Evolutionary conservation across 2,329 filamentous ascomycete species (phyloP).

Genomic region (Paraconiothyrium brasiliense): DNA sequence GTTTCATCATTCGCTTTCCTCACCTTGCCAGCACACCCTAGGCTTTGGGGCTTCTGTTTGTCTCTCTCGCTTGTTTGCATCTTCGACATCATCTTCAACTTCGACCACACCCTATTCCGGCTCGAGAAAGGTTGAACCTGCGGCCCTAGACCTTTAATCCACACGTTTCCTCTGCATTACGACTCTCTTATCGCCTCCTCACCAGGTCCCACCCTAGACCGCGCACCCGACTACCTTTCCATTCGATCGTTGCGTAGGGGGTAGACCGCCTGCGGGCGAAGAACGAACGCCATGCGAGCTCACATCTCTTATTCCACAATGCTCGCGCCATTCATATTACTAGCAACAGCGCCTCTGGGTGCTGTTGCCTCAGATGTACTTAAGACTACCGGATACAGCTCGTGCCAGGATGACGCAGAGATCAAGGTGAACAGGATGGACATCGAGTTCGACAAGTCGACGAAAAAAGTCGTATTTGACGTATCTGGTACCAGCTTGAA

Average conservation of each 20-base stretch:
- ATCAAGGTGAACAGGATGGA: constrained; percentile 79
- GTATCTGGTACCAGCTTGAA: constrained; percentile 78
- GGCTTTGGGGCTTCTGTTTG: constrained; percentile 22
- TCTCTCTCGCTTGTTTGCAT: constrained; percentile 25
- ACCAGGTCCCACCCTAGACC: neutral
- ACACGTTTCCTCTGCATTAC: constrained; percentile 24
- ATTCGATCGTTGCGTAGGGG: constrained; percentile 15
- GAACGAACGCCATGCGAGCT: constrained; percentile 39
- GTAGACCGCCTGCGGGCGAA: constrained; percentile 43
- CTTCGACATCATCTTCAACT: constrained; percentile 19
- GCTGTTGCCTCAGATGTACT: constrained; percentile 76
- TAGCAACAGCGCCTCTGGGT: constrained; percentile 52
- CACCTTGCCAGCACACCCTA: constrained; percentile 19
- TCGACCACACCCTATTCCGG: constrained; percentile 26
- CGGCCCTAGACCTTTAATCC: constrained; percentile 43
- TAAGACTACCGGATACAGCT: constrained; percentile 80
- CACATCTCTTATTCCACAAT: constrained; percentile 48
- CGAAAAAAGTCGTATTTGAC: constrained; percentile 80
- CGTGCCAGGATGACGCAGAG: constrained; percentile 68
- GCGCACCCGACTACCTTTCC: constrained; percentile 17
- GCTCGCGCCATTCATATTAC: constrained; percentile 50
- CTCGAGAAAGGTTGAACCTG: constrained; percentile 50
- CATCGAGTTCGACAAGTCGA: constrained; percentile 80
- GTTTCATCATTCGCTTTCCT: constrained; percentile 43
- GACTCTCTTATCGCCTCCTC: constrained; percentile 18